These are phyloP conservation scores for Cladosporium colombiae DNA, from an alignment of 2,329 filamentous ascomycete genomes.

Conservation along the genomic window DNA sequence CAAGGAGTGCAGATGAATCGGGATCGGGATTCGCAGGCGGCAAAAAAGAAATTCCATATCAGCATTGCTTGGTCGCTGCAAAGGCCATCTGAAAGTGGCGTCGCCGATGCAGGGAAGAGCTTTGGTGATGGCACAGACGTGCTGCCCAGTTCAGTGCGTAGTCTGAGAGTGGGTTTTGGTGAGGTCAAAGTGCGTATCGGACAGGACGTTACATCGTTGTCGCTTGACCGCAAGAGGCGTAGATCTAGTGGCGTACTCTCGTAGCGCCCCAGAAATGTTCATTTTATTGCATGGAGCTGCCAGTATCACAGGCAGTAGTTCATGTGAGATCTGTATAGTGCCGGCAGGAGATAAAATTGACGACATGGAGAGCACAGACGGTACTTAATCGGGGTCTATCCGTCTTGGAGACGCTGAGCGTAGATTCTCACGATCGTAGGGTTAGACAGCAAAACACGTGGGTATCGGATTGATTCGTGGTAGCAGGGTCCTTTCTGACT, in stretches of 20 bases:
- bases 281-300: background rate
- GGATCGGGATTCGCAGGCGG: background rate
- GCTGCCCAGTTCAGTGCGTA: constrained; percentile 26
- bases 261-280: background rate
- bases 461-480: background rate
- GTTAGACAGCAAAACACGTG: constrained; percentile 5
- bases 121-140: constrained; percentile 6
- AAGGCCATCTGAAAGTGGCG: background rate
- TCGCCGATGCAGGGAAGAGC: background rate
- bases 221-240: constrained; percentile 21
- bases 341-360: background rate
- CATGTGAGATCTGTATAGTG: background rate
- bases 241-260: constrained; percentile 2
- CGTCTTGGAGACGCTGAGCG: background rate
- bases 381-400: background rate
- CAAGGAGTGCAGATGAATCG: background rate
- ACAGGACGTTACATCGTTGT: constrained; percentile 35
- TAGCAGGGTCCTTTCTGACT: background rate
- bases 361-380: background rate
- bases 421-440: background rate
- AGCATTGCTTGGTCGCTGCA: constrained; percentile 83
- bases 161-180: constrained; percentile 33
- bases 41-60: constrained; percentile 66
- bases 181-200: constrained; percentile 53
- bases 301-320: background rate